Conservation (phyloP, 169 alveolate genomes). For the Plasmodium reichenowi region DNA sequence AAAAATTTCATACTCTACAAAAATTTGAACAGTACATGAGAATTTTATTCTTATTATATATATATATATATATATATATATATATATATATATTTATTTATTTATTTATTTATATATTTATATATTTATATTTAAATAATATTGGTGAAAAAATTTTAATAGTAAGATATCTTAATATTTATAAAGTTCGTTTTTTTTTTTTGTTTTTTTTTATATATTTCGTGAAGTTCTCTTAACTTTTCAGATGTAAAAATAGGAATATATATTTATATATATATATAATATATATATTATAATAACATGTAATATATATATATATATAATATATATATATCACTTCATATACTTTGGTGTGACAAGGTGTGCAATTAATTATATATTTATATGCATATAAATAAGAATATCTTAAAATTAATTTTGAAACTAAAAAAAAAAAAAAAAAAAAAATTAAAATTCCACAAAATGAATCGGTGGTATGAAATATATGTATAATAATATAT, state of each 20-base stretch:
- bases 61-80: too few species aligned
- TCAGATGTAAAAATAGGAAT: neutral
- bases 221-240: neutral
- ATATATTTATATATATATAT: neutral
- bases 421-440: conserved; percentile 37
- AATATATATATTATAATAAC: neutral
- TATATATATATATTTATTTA: too few species aligned
- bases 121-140: too few species aligned
- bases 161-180: too few species aligned
- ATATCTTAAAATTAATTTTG: conserved; percentile 31
- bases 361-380: neutral
- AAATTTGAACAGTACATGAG: too few species aligned
- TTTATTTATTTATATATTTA: too few species aligned
- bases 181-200: too few species aligned
- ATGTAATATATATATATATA: neutral
- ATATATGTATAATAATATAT: conserved; percentile 2
- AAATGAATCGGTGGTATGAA: neutral
- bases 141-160: too few species aligned
- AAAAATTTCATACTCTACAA: too few species aligned
- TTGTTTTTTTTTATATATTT: neutral
- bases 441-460: conserved; percentile 24
- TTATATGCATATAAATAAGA: conserved; percentile 5
- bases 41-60: too few species aligned
- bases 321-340: conserved; percentile 7
- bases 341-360: neutral